Conservation (phyloP, 768 basidiomycete genomes). For the Calocybe cyanea region DNA sequence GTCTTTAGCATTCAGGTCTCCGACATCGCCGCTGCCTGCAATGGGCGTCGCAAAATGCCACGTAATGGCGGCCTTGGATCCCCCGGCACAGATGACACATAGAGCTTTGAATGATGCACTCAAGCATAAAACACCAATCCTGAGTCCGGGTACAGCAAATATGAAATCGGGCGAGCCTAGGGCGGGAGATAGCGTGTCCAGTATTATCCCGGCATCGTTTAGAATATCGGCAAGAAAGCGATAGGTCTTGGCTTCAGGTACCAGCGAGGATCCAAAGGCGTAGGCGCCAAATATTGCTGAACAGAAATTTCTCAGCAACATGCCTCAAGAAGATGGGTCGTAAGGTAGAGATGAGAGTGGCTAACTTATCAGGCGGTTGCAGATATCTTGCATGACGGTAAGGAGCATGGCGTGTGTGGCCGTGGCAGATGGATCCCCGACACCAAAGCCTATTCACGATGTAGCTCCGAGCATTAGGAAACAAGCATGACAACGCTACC, state of each 20-base stretch:
- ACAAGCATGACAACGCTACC: conserved; percentile 29
- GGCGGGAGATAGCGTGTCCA: conserved; percentile 59
- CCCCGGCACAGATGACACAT: conserved; percentile 61
- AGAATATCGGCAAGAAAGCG: conserved; percentile 64
- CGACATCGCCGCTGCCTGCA: conserved; percentile 54
- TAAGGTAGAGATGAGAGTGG: conserved; percentile 3
- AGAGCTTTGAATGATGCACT: conserved; percentile 57
- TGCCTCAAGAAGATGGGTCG: not conserved
- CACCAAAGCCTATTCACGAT: conserved; percentile 69
- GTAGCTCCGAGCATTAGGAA: too few relatives aligned
- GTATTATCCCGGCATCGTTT: conserved; percentile 56
- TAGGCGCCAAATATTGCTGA: conserved; percentile 63
- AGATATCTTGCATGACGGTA: conserved; percentile 63
- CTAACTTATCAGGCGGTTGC: conserved; percentile 61
- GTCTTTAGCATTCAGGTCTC: conserved; percentile 71
- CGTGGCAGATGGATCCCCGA: conserved; percentile 64
- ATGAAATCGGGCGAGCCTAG: conserved; percentile 38
- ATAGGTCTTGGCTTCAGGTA: conserved; percentile 69
- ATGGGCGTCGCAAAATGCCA: conserved; percentile 59
- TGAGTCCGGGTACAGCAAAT: conserved; percentile 31
- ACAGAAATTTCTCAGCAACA: not conserved
- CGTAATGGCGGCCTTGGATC: conserved; percentile 67
- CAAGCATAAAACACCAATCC: conserved; percentile 49
- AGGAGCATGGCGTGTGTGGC: conserved; percentile 63
- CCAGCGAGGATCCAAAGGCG: conserved; percentile 58